Conservation (phyloP, 2,329 filamentous ascomycete genomes). For the Fusarium oxysporum region DNA sequence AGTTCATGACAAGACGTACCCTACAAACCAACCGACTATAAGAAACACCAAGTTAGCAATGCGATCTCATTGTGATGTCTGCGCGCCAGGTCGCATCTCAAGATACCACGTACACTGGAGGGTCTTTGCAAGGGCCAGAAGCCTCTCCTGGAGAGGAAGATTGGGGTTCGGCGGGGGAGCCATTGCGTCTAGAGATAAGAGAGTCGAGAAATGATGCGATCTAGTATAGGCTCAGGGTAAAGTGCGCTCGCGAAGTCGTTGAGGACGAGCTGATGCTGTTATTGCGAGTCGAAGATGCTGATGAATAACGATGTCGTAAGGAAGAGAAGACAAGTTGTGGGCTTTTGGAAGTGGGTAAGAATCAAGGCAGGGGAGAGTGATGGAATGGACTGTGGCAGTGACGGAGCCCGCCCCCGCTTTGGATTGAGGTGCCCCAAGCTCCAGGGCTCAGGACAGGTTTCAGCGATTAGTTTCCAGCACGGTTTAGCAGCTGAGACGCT, state of each 20-base stretch:
- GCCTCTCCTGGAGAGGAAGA: conserved; percentile 78
- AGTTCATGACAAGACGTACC: conserved; percentile 67
- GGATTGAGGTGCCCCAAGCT: conserved; percentile 29
- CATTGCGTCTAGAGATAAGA: conserved; percentile 54
- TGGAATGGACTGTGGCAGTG: conserved; percentile 37
- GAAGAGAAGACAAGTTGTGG: conserved; percentile 33
- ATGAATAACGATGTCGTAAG: conserved; percentile 31
- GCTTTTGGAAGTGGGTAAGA: conserved; percentile 25
- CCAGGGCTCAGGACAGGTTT: conserved; percentile 30
- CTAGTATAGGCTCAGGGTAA: not conserved
- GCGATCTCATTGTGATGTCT: conserved; percentile 10
- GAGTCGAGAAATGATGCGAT: conserved; percentile 9
- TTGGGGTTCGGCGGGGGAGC: conserved; percentile 79
- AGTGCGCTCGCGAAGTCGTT: not conserved
- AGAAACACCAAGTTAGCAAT: conserved; percentile 40
- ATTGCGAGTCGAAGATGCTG: conserved; percentile 19
- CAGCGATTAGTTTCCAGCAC: conserved; percentile 14
- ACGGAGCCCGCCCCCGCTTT: conserved; percentile 37
- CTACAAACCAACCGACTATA: conserved; percentile 81
- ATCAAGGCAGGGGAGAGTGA: conserved; percentile 35
- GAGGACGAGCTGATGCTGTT: conserved; percentile 1
- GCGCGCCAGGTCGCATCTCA: conserved; percentile 12
- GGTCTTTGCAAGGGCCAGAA: conserved; percentile 84
- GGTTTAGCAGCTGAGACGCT: conserved; percentile 22
- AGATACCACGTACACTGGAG: conserved; percentile 80